These are phyloP conservation scores for Simmondsia chinensis DNA, from an alignment of 148 eudicot genomes.

Conservation along the genomic window DNA sequence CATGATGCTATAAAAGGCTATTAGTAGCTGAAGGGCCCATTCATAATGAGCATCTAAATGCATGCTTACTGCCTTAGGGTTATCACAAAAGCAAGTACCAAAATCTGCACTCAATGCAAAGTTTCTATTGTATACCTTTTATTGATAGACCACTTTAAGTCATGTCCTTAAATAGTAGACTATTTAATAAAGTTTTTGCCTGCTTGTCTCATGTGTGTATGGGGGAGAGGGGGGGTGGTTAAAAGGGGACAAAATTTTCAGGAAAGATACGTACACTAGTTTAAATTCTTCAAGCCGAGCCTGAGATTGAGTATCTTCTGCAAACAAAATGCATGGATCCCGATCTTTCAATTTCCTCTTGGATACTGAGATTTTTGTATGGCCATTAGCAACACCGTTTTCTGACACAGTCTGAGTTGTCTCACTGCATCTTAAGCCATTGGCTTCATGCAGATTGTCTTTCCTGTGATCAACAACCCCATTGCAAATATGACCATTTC, in stretches of 20 bases:
- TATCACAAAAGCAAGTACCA: no score
- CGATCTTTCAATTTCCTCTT: slow-evolving; percentile 50
- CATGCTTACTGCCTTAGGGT: no score
- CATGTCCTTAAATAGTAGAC: no score
- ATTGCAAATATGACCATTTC: slow-evolving; percentile 33
- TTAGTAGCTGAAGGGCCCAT: no score
- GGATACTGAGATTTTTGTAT: slow-evolving; percentile 20
- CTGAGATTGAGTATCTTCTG: slow-evolving; percentile 40
- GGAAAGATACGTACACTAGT: slow-evolving; percentile 44
- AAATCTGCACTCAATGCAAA: no score
- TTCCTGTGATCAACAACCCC: slow-evolving; percentile 10
- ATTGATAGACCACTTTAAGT: no score
- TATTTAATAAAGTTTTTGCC: no score
- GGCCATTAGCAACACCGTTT: slow-evolving; percentile 27
- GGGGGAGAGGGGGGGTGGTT: not conserved
- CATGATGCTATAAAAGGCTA: no score
- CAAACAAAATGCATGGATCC: slow-evolving; percentile 43
- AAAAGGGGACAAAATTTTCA: not conserved
- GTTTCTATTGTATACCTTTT: no score
- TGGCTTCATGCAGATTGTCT: slow-evolving; percentile 19
- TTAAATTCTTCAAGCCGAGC: slow-evolving; percentile 48
- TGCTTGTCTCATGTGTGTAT: no score
- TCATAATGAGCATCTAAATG: no score
- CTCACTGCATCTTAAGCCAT: slow-evolving; percentile 11
- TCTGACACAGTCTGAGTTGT: slow-evolving; percentile 4